Evolutionary conservation across 768 basidiomycete genomes (phyloP), one percentile per base, ranked within the genome.

Genomic region (Termitomyces sp.): DNA sequence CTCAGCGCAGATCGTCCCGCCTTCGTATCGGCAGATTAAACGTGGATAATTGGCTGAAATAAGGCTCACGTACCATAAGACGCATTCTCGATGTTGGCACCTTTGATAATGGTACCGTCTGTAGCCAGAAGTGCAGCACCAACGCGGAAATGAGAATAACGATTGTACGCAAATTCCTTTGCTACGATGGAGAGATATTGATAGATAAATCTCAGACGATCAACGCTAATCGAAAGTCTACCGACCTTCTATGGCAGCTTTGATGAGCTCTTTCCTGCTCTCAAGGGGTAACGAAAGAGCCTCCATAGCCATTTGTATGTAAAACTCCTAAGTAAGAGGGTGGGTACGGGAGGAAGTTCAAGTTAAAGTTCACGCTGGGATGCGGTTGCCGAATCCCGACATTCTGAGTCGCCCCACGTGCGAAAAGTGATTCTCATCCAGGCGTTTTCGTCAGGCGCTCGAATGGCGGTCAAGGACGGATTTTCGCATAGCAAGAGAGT

Each of bases 21-120:
- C 94, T 96, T 13, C 40, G 59, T 62, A 45, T 20, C 44, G 5
- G 22, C 56, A 22, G 44, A 49, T 36, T 36, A 46, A 38, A n/a
- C 13, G 45, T 46, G 14, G 35, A 43, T 10, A 18, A 24, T 11
- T 6, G 52, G 7, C 3, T 54, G 18, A 2, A 16, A 24, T 22
- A 36, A 3, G 14, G 33, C 70, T 26, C 20, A 33, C 33, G 8
- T 58, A 94, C 95, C 94, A 65, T 92, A 92, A 0, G 90, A 88
- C 0, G 93, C 94, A 65, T 97, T 98, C 75, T 99, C 97, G 59
- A 98, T 81, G 69, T 97, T 98, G 32, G 89, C 87, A 5, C 96
- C 94, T 60, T 82, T 87, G 58, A 96, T 83, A 22, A 96, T 81
- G 9, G 75, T 70, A 0, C 91, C 92, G 43, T 88, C 82, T 0